Evolutionary conservation across 2,329 filamentous ascomycete genomes (phyloP).

Genomic region (Geosmithia flava): DNA sequence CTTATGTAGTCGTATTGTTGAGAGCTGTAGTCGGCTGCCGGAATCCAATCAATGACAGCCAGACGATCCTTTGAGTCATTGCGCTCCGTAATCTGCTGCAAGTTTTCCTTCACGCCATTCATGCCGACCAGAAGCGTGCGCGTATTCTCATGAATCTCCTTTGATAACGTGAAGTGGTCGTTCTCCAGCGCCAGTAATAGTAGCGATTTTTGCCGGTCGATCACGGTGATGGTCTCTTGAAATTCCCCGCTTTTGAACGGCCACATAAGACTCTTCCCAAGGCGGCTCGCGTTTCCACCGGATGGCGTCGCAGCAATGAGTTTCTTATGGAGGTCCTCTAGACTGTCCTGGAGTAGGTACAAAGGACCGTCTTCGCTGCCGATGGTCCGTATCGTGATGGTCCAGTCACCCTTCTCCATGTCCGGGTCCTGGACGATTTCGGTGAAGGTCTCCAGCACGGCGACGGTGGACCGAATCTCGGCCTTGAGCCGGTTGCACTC

Average conservation of each 20-base stretch:
- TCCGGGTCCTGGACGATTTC: neutral
- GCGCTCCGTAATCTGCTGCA: neutral
- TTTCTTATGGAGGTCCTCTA: neutral
- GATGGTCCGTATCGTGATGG: neutral
- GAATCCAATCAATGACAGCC: constrained; percentile 23
- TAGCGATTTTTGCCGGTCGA: constrained; percentile 1
- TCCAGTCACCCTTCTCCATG: neutral
- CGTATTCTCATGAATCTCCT: neutral
- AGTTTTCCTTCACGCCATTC: neutral
- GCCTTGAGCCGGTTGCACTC: neutral
- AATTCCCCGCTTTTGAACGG: neutral
- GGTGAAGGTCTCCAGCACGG: neutral
- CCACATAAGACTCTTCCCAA: neutral
- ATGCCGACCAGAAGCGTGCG: neutral
- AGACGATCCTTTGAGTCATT: neutral
- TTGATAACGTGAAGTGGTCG: neutral
- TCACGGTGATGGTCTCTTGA: neutral
- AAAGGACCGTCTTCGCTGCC: neutral
- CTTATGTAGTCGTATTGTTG: constrained; percentile 25
- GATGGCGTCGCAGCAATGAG: neutral
- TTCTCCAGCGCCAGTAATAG: neutral
- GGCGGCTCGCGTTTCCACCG: neutral
- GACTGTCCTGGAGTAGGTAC: neutral
- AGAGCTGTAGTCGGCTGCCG: constrained; percentile 17
- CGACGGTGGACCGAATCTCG: neutral